Base-by-base conservation (phyloP, 2,329 filamentous ascomycete genomes). In the Trichoderma breve region DNA sequence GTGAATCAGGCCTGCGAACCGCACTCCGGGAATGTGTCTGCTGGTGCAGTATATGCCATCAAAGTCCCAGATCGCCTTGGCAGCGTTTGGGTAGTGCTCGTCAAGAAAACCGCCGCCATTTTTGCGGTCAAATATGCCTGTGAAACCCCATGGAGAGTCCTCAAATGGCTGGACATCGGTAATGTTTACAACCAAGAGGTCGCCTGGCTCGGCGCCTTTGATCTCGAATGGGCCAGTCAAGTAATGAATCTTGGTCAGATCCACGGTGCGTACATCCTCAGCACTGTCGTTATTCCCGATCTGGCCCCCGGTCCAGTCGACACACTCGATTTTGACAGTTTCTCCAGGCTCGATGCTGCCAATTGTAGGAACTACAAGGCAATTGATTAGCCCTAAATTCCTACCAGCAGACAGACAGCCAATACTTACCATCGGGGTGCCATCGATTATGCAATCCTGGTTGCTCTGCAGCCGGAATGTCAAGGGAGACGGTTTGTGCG, bases 91-190 rank as follows among this genome's bases (percentile, higher is more conserved):
- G 76, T 97, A 98, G 32, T 94, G 86, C 79, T 97, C 93, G 74
- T 97, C 93, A 14, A 97, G 82, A 75, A 97, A 97, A 0, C 95
- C 94, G 9, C 95, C 95, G 6, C 95, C 95, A 76, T 97, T 97
- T 18, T 90, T 83, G 75, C 89, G 91, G 69, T 91, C 86, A 77
- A 98, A 97, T 6, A 96, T 83, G 9, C 94, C 94, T 0, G 93
- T 95, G 80, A 97, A 97, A 0, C 95, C 95, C 95, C 95, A 97
- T 0, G 94, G 94, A 71, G 92, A 89, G 34, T 96, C 90, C 74
- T 95, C 86, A 75, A 97, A 90, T 0, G 95, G 95, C 83, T 98
- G 94, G 0, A 97, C 93, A 77, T 98, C 95, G 81, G 95, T 94
- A 75, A 97, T 97, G 80, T 97, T 94, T 8, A 97, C 92, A 0